Evolutionary conservation across 139 green algal genomes (phyloP).

Genomic region (Diplosphaera chodatii): DNA sequence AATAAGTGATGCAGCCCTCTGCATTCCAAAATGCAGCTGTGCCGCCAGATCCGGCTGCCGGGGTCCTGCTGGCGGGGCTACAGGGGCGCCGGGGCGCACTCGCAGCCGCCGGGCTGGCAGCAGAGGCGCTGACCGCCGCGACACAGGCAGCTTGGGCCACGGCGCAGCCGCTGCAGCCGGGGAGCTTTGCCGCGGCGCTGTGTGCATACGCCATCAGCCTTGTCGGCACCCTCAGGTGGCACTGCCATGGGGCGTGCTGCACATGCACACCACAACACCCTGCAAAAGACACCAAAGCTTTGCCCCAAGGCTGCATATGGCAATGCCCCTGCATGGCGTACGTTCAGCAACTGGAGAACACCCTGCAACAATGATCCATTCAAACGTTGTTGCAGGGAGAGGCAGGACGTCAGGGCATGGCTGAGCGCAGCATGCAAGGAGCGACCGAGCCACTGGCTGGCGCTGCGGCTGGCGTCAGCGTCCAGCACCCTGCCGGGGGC

Average conservation of each 20-base stretch:
- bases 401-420: not conserved
- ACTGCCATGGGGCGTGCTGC: too few relatives aligned
- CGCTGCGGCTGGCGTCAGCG: not conserved
- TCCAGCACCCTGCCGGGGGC: not conserved
- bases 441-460: not conserved
- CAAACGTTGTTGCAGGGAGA: constrained; percentile 3
- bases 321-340: too few relatives aligned
- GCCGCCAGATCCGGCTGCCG: not conserved
- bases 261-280: too few relatives aligned
- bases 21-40: not conserved
- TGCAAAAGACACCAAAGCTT: too few relatives aligned
- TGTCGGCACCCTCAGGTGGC: not conserved
- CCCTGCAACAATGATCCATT: too few relatives aligned
- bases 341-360: too few relatives aligned
- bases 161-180: not conserved
- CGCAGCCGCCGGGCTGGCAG: not conserved
- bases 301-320: too few relatives aligned
- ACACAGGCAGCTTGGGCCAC: not conserved
- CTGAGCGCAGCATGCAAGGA: not conserved
- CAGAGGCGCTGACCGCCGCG: not conserved
- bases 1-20: too few relatives aligned
- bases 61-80: not conserved
- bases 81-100: not conserved
- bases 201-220: not conserved
- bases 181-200: not conserved